phyloP scores from a whole-genome alignment of 768 basidiomycete species.

The Rhizopogon vulgaris region DNA sequence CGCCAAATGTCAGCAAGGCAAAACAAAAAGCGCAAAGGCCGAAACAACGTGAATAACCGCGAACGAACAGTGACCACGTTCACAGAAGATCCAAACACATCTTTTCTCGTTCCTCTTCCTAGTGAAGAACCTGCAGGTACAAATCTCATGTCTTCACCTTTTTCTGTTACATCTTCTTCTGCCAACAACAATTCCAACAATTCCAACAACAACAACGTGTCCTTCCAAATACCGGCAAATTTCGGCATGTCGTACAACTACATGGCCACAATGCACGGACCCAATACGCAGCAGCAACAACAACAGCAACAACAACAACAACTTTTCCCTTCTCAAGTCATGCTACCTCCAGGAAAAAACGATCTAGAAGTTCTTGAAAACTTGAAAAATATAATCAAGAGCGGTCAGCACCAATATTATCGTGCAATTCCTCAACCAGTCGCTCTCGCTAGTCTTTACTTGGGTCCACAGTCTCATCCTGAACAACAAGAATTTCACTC shows the following conservation, averaged over 20 bases:
- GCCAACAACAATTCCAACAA: constrained; percentile 21
- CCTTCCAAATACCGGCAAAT: constrained; percentile 30
- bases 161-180: constrained; percentile 31
- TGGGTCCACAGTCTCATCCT: constrained; percentile 42
- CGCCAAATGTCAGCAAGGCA: constrained; percentile 48
- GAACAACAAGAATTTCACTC: constrained; percentile 22
- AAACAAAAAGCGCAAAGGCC: constrained; percentile 59
- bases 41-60: constrained; percentile 46
- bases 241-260: constrained; percentile 35
- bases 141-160: constrained; percentile 32
- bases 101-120: constrained; percentile 44
- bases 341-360: constrained; percentile 48
- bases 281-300: background rate
- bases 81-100: constrained; percentile 51
- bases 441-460: constrained; percentile 57
- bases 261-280: constrained; percentile 25
- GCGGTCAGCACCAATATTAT: constrained; percentile 67
- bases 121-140: constrained; percentile 42
- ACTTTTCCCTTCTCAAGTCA: constrained; percentile 20
- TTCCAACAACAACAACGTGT: constrained; percentile 22
- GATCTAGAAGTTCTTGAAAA: constrained; percentile 73
- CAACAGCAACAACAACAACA: constrained; percentile 11
- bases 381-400: constrained; percentile 67
- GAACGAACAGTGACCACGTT: constrained; percentile 67
- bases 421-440: constrained; percentile 60